These are phyloP conservation scores for Phytophthora agathidicida DNA, from an alignment of 352 stramenopile genomes.

Conservation along the genomic window DNA sequence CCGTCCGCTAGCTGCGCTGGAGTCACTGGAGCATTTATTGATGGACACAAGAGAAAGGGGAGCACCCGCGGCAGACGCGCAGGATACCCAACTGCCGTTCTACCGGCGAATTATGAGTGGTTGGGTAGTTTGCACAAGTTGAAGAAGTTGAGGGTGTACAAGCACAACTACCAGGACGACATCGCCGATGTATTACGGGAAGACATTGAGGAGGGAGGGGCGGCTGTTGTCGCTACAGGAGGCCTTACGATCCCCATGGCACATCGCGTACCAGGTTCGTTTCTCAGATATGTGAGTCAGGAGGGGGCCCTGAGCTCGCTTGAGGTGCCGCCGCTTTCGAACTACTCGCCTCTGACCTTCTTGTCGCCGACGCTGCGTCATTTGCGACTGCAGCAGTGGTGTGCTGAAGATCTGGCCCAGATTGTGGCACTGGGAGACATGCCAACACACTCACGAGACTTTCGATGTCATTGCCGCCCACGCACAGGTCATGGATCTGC, in stretches of 20 bases:
- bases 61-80: background rate
- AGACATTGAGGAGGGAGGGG: slow-evolving; percentile 36
- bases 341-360: slow-evolving; percentile 40
- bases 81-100: background rate
- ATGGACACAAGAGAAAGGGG: slow-evolving; percentile 40
- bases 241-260: slow-evolving; percentile 37
- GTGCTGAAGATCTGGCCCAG: slow-evolving; percentile 43
- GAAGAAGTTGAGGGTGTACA: slow-evolving; percentile 46
- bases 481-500: slow-evolving; percentile 47
- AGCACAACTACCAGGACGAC: slow-evolving; percentile 46
- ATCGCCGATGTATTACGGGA: slow-evolving; percentile 34
- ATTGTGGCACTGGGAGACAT: slow-evolving; percentile 37
- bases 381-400: slow-evolving; percentile 48
- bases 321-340: slow-evolving; percentile 36
- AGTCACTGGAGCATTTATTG: slow-evolving; percentile 45
- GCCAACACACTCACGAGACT: slow-evolving; percentile 33
- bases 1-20: slow-evolving; percentile 34
- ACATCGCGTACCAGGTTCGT: slow-evolving; percentile 41
- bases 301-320: slow-evolving; percentile 33
- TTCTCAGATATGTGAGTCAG: slow-evolving; percentile 37
- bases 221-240: slow-evolving; percentile 19
- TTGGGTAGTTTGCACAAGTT: slow-evolving; percentile 36
- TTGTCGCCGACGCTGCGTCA: slow-evolving; percentile 37
- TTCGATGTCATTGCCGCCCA: slow-evolving; percentile 44
- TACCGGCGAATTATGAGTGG: slow-evolving; percentile 33